A percentile compares a stretch with the other conserved stretches of the same genome.
Conservation (phyloP, 179 eudicot species). For the Nepenthes alata region DNA sequence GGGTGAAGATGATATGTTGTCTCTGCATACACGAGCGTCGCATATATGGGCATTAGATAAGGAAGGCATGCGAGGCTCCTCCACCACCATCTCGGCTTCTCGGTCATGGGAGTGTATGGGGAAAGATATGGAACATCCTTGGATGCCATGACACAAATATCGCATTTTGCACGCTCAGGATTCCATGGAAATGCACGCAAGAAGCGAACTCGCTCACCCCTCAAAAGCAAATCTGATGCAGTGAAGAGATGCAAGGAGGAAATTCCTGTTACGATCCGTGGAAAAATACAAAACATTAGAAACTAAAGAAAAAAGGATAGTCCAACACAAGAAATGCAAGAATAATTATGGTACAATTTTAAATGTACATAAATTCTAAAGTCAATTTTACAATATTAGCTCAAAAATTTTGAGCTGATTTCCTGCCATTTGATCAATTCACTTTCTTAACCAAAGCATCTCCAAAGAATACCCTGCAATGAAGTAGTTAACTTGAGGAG, state of each 20-base stretch:
- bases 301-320: too few species aligned
- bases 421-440: too few species aligned
- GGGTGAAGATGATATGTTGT: constrained; percentile 51
- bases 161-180: neutral
- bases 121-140: constrained; percentile 27
- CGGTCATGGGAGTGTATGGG: constrained; percentile 39
- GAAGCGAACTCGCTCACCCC: neutral
- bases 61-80: constrained; percentile 63
- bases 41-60: constrained; percentile 54
- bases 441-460: too few species aligned
- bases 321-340: neutral
- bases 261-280: neutral
- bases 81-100: constrained; percentile 76
- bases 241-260: neutral
- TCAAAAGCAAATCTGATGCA: neutral
- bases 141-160: constrained; percentile 26
- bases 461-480: too few species aligned
- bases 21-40: constrained; percentile 59
- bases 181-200: neutral
- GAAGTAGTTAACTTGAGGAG: too few species aligned
- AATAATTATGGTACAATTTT: too few species aligned
- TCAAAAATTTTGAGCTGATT: too few species aligned
- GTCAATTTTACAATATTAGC: too few species aligned
- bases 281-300: too few species aligned
- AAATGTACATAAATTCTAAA: too few species aligned